A percentile compares a stretch with the other conserved stretches of the same genome.
Evolutionary conservation across 1,139 yeast genomes (phyloP).

Genomic region (Hyphopichia khmerensis): DNA sequence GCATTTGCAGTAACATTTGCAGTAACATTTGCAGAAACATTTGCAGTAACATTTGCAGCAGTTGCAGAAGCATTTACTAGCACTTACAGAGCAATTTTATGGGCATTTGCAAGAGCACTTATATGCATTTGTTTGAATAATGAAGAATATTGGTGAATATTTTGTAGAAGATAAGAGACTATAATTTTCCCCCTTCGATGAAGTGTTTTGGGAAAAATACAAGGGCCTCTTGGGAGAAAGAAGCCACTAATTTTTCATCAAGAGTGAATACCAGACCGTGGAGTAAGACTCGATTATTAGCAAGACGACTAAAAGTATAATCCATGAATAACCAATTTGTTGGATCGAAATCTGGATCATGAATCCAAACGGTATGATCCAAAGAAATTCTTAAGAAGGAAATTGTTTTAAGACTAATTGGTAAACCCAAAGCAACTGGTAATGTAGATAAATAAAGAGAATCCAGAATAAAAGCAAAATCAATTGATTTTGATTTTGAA

Average conservation of each 20-base stretch:
- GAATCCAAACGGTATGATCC: slow-evolving; percentile 42
- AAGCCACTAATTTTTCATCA: slow-evolving; percentile 29
- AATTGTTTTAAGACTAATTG: slow-evolving; percentile 14
- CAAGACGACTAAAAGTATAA: slow-evolving; percentile 31
- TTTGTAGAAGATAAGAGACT: too few relatives aligned
- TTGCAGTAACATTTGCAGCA: too few relatives aligned
- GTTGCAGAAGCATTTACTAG: too few relatives aligned
- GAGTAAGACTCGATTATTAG: slow-evolving; percentile 35
- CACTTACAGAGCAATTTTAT: too few relatives aligned
- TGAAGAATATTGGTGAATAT: too few relatives aligned
- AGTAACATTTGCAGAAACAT: too few relatives aligned
- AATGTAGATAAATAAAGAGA: slow-evolving; percentile 25
- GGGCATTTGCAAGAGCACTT: too few relatives aligned
- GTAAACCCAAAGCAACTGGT: slow-evolving; percentile 26
- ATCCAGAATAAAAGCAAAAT: slow-evolving; percentile 19
- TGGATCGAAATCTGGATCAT: slow-evolving; percentile 35
- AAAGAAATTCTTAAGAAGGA: slow-evolving; percentile 39
- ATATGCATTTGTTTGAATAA: too few relatives aligned
- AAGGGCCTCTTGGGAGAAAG: slow-evolving; percentile 39
- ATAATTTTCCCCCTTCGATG: too few relatives aligned
- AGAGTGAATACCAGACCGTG: slow-evolving; percentile 27
- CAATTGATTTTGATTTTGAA: slow-evolving; percentile 17
- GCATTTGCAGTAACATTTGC: too few relatives aligned
- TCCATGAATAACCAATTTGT: slow-evolving; percentile 42
- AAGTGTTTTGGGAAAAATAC: slow-evolving; percentile 22